These are phyloP conservation scores for Phytophthora sp. DNA, from an alignment of 352 stramenopile species.

Conservation along the genomic window DNA sequence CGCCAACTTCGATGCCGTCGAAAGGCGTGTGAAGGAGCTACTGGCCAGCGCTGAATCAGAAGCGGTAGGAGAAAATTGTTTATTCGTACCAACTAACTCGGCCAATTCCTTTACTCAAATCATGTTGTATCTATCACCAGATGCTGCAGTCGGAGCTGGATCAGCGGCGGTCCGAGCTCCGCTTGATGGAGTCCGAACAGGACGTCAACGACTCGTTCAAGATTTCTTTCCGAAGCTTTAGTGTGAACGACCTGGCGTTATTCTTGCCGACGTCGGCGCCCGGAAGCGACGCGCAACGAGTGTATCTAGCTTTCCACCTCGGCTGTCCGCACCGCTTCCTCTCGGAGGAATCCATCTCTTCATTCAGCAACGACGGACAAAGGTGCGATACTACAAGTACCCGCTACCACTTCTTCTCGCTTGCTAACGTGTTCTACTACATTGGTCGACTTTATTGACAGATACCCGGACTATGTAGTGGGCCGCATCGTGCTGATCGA, in stretches of 20 bases:
- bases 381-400: constrained; percentile 47
- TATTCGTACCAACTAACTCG: not conserved
- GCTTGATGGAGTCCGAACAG: constrained; percentile 65
- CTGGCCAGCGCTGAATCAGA: constrained; percentile 65
- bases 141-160: constrained; percentile 64
- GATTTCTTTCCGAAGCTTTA: constrained; percentile 88
- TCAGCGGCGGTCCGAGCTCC: constrained; percentile 64
- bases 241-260: constrained; percentile 81
- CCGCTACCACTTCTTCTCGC: not conserved
- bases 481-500: constrained; percentile 89
- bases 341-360: constrained; percentile 89
- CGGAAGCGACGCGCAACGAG: constrained; percentile 71
- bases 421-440: constrained; percentile 12
- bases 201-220: constrained; percentile 74
- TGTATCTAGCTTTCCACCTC: constrained; percentile 89
- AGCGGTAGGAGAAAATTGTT: constrained; percentile 40
- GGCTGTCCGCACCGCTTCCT: constrained; percentile 87
- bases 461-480: constrained; percentile 89
- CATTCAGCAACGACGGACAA: constrained; percentile 84
- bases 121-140: constrained; percentile 22
- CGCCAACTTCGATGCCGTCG: constrained; percentile 54
- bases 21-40: constrained; percentile 64
- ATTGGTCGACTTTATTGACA: constrained; percentile 31
- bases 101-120: not conserved
- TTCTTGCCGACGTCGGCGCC: constrained; percentile 87